Conservation (phyloP, 345 rosid genomes). For the Microcos paniculata region DNA sequence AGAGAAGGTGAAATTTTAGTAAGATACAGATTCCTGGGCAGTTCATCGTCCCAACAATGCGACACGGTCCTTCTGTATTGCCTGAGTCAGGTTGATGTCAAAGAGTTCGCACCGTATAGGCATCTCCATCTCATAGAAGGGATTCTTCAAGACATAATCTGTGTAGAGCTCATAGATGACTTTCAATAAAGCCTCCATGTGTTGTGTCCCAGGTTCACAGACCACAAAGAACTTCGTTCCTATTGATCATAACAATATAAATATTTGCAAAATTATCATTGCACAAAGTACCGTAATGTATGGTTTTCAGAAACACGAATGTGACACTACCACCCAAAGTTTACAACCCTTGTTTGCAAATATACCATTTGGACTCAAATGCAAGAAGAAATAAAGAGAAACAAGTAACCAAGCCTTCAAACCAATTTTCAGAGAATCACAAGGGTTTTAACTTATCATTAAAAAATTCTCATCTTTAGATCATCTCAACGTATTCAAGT, state of each 20-base stretch:
- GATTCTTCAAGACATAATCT: constrained; percentile 92
- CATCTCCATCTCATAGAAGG: constrained; percentile 99
- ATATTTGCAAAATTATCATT: neutral
- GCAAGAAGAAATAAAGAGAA: neutral
- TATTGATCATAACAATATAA: constrained; percentile 21
- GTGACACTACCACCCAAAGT: neutral
- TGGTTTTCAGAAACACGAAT: neutral
- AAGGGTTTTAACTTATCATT: neutral
- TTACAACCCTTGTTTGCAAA: neutral
- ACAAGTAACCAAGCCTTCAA: neutral
- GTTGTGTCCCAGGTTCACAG: constrained; percentile 80
- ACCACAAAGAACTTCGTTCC: constrained; percentile 98
- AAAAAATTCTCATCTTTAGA: neutral
- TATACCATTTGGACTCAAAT: neutral
- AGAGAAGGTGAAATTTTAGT: constrained; percentile 6
- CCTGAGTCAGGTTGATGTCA: constrained; percentile 77
- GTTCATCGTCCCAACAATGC: constrained; percentile 60
- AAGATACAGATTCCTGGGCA: neutral
- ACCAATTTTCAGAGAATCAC: neutral
- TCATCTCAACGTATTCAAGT: neutral
- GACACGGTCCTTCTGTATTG: constrained; percentile 82
- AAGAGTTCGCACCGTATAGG: constrained; percentile 98
- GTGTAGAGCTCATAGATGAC: constrained; percentile 82
- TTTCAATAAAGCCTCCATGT: constrained; percentile 83
- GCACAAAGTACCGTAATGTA: neutral